Conservation (phyloP, 345 rosid genomes). For the Laguncularia racemosa region DNA sequence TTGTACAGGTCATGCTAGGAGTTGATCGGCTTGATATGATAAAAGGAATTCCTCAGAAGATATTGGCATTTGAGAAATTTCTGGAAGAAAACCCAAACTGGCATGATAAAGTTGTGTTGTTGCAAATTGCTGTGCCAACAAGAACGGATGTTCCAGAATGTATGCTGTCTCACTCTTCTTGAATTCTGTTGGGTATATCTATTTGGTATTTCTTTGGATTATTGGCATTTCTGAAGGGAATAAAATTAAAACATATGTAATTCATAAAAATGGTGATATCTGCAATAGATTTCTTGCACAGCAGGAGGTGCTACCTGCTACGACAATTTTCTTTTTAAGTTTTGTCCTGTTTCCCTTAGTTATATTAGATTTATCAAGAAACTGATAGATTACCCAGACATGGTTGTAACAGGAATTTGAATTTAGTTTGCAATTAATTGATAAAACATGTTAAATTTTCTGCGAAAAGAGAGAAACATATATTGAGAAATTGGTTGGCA, state of each 20-base stretch:
- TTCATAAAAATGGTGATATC: background rate
- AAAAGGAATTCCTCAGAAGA: constrained; percentile 98
- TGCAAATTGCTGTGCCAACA: constrained; percentile 99
- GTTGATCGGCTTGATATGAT: constrained; percentile 99
- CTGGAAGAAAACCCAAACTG: constrained; percentile 93
- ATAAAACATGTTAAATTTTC: no score
- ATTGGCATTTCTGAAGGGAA: no score
- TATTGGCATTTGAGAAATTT: constrained; percentile 97
- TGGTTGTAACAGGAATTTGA: background rate
- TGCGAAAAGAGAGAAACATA: no score
- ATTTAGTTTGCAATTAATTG: background rate
- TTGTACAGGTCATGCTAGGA: constrained; percentile 88
- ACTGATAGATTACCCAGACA: background rate
- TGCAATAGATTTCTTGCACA: background rate
- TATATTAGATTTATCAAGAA: no score
- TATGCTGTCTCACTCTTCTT: constrained; percentile 24
- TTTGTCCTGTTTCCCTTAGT: no score
- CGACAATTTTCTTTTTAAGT: no score
- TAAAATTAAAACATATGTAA: no score
- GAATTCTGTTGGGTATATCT: constrained; percentile 7
- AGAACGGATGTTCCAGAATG: constrained; percentile 99
- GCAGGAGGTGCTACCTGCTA: no score
- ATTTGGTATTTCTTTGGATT: background rate
- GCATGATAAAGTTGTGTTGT: constrained; percentile 95
- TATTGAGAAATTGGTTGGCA: no score